These are phyloP conservation scores for Bryopsis sp. DNA, from an alignment of 139 green algal species.

Conservation along the genomic window DNA sequence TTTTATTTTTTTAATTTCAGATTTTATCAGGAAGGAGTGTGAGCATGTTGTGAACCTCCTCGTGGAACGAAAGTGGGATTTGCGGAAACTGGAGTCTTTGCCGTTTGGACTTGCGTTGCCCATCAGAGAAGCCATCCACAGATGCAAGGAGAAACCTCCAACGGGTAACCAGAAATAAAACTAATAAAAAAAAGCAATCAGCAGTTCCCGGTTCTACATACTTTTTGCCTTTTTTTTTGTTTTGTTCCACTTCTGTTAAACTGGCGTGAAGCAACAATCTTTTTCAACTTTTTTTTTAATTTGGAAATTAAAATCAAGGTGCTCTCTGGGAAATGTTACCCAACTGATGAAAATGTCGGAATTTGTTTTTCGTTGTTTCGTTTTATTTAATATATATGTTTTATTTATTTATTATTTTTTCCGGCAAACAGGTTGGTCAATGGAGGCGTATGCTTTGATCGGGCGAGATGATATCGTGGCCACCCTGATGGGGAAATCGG, in stretches of 20 bases:
- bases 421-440: slow-evolving; percentile 72
- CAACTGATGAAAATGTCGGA: too few relatives aligned
- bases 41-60: slow-evolving; percentile 30
- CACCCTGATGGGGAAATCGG: slow-evolving; percentile 23
- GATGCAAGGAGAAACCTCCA: slow-evolving; percentile 50
- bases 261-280: not conserved
- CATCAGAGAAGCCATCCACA: slow-evolving; percentile 58
- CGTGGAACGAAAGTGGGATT: slow-evolving; percentile 40
- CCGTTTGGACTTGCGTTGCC: slow-evolving; percentile 64
- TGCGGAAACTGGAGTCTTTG: slow-evolving; percentile 52
- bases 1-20: too few relatives aligned
- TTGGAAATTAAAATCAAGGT: too few relatives aligned
- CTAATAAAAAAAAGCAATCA: not conserved
- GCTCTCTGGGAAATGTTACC: too few relatives aligned
- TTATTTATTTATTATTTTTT: slow-evolving; percentile 10
- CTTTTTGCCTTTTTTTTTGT: slow-evolving; percentile 7
- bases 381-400: not conserved
- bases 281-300: too few relatives aligned
- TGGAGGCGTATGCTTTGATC: slow-evolving; percentile 69
- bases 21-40: too few relatives aligned
- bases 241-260: slow-evolving; percentile 1
- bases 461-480: slow-evolving; percentile 76
- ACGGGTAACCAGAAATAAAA: slow-evolving; percentile 25
- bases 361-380: slow-evolving; percentile 14
- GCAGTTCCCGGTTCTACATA: not conserved